A percentile compares a stretch with the other conserved stretches of the same genome.
Evolutionary conservation across 257 asterid species (phyloP).

Genomic region (Solanum sparsipilum): DNA sequence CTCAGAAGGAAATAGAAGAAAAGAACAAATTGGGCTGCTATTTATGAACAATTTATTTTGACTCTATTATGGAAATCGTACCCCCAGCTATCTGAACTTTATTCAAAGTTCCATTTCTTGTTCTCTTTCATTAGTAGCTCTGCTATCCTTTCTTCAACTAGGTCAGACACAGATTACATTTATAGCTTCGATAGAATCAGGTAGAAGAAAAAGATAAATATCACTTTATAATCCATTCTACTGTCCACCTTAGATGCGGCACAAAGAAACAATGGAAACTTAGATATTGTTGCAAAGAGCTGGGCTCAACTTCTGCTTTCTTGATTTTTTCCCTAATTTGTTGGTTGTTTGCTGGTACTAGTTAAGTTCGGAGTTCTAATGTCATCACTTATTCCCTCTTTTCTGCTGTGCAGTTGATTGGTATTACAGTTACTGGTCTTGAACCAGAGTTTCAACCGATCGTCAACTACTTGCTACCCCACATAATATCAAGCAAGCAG

Average conservation of each 20-base stretch:
- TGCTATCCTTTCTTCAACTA: background rate
- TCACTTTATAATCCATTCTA: background rate
- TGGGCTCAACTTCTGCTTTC: background rate
- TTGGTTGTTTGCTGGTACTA: background rate
- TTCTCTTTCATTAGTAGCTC: background rate
- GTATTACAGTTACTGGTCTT: conserved; percentile 73
- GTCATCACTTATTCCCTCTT: background rate
- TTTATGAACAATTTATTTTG: background rate
- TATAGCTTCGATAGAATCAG: background rate
- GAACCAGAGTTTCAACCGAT: conserved; percentile 93
- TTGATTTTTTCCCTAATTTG: background rate
- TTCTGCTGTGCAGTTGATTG: conserved; percentile 62
- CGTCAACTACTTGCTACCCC: conserved; percentile 65
- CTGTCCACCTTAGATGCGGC: background rate
- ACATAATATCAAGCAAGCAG: conserved; percentile 71
- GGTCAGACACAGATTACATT: background rate
- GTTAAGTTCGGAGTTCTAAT: background rate
- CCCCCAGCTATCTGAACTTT: background rate
- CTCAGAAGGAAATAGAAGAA: background rate
- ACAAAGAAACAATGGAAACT: background rate
- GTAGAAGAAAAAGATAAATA: background rate
- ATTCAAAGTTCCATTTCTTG: background rate
- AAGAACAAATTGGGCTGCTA: background rate
- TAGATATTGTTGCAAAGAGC: background rate
- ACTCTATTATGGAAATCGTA: background rate